A percentile compares a stretch with the other conserved stretches of the same genome.
These are phyloP conservation scores for Lodderomyces theae DNA, from an alignment of 1,139 yeast genomes.

Conservation along the genomic window DNA sequence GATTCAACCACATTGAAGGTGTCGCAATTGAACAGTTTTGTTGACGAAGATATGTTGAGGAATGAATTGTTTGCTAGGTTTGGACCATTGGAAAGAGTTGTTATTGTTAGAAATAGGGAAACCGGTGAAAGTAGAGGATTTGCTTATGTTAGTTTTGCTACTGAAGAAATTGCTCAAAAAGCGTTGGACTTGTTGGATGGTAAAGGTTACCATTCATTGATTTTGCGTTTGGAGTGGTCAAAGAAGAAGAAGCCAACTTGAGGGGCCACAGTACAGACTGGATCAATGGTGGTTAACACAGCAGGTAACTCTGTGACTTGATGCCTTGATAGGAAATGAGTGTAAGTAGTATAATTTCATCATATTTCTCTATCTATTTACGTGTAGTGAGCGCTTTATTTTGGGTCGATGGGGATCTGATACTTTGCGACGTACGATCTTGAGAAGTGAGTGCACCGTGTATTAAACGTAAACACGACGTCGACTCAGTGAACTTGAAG, in stretches of 20 bases:
- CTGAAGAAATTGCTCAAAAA: constrained; percentile 66
- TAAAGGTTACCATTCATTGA: constrained; percentile 88
- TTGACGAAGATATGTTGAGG: constrained; percentile 80
- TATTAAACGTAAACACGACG: too few relatives aligned
- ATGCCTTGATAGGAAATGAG: too few relatives aligned
- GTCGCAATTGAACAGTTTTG: constrained; percentile 84
- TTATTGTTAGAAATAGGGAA: constrained; percentile 85
- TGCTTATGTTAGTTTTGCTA: constrained; percentile 88
- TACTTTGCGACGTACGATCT: too few relatives aligned
- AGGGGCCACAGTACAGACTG: too few relatives aligned
- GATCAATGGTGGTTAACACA: too few relatives aligned
- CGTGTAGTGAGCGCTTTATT: too few relatives aligned
- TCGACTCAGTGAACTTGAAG: too few relatives aligned
- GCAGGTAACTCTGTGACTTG: too few relatives aligned
- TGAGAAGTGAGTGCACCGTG: too few relatives aligned
- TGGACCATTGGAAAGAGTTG: constrained; percentile 78
- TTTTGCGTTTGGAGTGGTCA: constrained; percentile 73
- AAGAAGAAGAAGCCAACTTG: constrained; percentile 37
- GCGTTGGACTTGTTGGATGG: constrained; percentile 84
- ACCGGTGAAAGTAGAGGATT: constrained; percentile 95
- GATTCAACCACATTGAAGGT: constrained; percentile 88
- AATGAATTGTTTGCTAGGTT: constrained; percentile 66
- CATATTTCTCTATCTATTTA: too few relatives aligned
- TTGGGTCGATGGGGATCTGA: too few relatives aligned
- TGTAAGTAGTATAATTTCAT: too few relatives aligned